Evolutionary conservation across 352 stramenopile species (phyloP).

Genomic region (Thalassiosira mediterranea): DNA sequence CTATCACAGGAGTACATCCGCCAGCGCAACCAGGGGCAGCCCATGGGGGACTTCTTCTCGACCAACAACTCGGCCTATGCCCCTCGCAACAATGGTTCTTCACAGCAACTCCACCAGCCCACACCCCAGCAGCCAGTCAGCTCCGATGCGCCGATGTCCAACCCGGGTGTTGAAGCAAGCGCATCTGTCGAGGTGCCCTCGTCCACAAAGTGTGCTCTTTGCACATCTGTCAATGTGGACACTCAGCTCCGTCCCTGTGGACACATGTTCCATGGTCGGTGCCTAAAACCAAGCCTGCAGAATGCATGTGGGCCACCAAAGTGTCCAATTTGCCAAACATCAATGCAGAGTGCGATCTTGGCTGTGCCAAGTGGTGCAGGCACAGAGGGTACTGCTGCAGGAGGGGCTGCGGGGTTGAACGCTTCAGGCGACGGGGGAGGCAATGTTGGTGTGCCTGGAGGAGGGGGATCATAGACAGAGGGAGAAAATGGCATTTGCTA

Average conservation of each 20-base stretch:
- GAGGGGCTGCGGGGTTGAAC: background rate
- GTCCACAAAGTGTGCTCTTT: conserved; percentile 74
- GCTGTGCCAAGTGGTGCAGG: conserved; percentile 54
- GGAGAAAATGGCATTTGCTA: background rate
- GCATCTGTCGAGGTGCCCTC: conserved; percentile 73
- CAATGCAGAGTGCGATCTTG: conserved; percentile 78
- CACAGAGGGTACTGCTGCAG: background rate
- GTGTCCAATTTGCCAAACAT: conserved; percentile 76
- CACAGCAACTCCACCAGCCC: conserved; percentile 49
- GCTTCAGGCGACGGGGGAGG: background rate
- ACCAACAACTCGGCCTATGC: conserved; percentile 48
- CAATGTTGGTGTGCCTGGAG: background rate
- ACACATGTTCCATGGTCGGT: conserved; percentile 83
- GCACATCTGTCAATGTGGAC: conserved; percentile 72
- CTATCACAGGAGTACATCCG: conserved; percentile 80
- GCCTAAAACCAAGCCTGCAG: conserved; percentile 79
- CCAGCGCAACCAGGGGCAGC: conserved; percentile 53
- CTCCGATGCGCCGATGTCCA: conserved; percentile 3
- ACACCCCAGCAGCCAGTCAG: conserved; percentile 40
- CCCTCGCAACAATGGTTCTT: conserved; percentile 12
- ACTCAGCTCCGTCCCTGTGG: conserved; percentile 83
- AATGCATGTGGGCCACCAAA: conserved; percentile 64
- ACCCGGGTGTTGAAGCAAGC: background rate
- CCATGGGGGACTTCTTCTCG: conserved; percentile 50
- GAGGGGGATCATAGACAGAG: background rate